Base-by-base conservation (phyloP, 2,329 filamentous ascomycete species). In the Diaporthe sp. region DNA sequence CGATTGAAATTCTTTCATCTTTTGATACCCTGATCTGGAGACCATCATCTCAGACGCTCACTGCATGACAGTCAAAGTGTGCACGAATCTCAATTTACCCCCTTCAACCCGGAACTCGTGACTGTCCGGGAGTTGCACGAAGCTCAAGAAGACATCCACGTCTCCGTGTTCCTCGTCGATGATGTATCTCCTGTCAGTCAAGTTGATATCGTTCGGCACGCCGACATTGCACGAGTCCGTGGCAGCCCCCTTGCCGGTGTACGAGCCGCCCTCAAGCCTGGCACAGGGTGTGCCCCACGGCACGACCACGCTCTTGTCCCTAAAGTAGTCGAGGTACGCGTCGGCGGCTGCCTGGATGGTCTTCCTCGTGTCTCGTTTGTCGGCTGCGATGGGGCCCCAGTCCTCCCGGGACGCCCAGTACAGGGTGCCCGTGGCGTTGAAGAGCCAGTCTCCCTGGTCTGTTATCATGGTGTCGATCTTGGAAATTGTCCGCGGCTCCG, bases 241-340 rank as follows among this genome's bases (percentile, higher is more conserved):
- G 4, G 78, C 76, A 33, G 78, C 77, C 15, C 81, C 81, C 10
- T 72, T 77, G 8, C 81, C 81, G 13, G 82, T 81, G 75, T 84
- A 84, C 35, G 76, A 40, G 2, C 83, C 83, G 9, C 83, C 83
- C 76, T 85, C 83, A 28, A 84, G 79, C 17, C 83, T 78, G 0
- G 81, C 82, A 71, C 83, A 85, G 1, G 83, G 83, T 15, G 71
- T 74, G 19, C 83, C 83, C 83, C 83, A 85, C 15, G 83, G 83
- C 15, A 85, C 83, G 42, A 76, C 77, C 30, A 83, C 82, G 38
- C 75, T 79, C 79, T 82, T 83, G 77, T 84, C 79, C 72, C 79
- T 79, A 74, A 84, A 84, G 60, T 84, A 77, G 67, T 84, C 81
- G 40, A 82, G 78, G 66, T 84, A 84, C 0, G 83, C 83, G 45